Evolutionary conservation across 805 yeast species (phyloP).

Genomic region (Saccharomycopsis selenospora): DNA sequence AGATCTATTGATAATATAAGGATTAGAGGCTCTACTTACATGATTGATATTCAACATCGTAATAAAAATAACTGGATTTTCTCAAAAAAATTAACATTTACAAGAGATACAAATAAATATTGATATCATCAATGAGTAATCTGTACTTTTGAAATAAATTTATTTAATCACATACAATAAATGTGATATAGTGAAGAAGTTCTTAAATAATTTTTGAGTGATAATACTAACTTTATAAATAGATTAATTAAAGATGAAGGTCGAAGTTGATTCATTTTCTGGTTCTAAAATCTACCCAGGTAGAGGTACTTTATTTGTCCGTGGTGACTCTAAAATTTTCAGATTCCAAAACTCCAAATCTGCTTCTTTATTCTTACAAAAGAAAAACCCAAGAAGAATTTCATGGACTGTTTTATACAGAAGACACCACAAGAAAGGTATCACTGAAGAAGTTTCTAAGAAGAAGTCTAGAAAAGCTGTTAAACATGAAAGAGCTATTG

Average conservation of each 20-base stretch:
- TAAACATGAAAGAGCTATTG: slow-evolving; percentile 98
- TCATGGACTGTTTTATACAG: slow-evolving; percentile 99
- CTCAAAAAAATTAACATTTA: no score
- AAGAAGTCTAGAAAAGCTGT: slow-evolving; percentile 96
- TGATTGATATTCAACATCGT: no score
- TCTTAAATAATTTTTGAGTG: no score
- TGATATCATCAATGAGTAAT: no score
- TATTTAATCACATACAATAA: no score
- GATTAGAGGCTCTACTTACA: no score
- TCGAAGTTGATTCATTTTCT: slow-evolving; percentile 99
- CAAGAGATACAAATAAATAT: no score
- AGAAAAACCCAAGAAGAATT: slow-evolving; percentile 99
- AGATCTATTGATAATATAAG: no score
- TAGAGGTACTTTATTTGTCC: slow-evolving; percentile 97
- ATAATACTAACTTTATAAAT: no score
- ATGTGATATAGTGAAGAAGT: no score
- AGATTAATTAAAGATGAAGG: slow-evolving; percentile 92
- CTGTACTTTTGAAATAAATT: no score
- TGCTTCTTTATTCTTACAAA: slow-evolving; percentile 96
- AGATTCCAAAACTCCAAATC: slow-evolving; percentile 98
- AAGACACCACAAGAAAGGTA: slow-evolving; percentile 99
- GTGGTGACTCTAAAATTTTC: slow-evolving; percentile 99
- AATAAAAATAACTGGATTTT: no score
- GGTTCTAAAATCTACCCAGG: slow-evolving; percentile 99
- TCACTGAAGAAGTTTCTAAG: slow-evolving; percentile 96